Evolutionary conservation across 192 early-diverging fungal species (phyloP), one percentile per base, ranked within the genome.

Genomic region (Mortierella antarctica): DNA sequence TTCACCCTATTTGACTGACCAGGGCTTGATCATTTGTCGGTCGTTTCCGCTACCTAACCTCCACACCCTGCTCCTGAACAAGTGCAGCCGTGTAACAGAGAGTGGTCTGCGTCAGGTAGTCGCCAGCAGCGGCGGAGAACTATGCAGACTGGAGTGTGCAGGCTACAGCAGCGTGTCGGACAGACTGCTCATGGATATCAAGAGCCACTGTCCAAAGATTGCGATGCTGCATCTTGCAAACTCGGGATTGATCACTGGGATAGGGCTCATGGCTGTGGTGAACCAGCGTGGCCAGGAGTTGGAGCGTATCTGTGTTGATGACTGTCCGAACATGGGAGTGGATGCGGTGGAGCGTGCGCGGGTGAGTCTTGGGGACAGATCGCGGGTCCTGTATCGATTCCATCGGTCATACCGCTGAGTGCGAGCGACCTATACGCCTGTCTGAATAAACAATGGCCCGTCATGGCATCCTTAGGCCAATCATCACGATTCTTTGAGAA

Each of bases 321-420:
- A 65, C 17, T 79, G 76, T 55, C 47, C 63, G 47, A n/a, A 21
- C 7, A 31, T 79, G 41, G n/a, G 70, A 1, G 46, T 48, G n/a
- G 76, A 79, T 62, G 76, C 76, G 0, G 68, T 71, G 6, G 76
- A 79, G 58, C 61, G 68, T 5, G 76, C 76, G 12, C 54, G 76
- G 31, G 15, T 23, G 1, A 15, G 66, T 2, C 31, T 79, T 7
- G 76, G 69, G n/a, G 69, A 79, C 42, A 17, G 49, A 0, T 54
- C 69, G 20, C 63, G 76, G 0, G 58, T 79, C 21, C 67, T 62
- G 15, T 70, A 53, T 10, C 12, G 46, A 2, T 76, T 70, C 18
- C 31, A 57, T 44, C 59, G 74, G 40, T 48, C 67, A 5, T 53
- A 64, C 9, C 74, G 67, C 12, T 68, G 42, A 53, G 17, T 21